Evolutionary conservation across 2,329 filamentous ascomycete species (phyloP).

Genomic region (Penicillium psychrosexuale): DNA sequence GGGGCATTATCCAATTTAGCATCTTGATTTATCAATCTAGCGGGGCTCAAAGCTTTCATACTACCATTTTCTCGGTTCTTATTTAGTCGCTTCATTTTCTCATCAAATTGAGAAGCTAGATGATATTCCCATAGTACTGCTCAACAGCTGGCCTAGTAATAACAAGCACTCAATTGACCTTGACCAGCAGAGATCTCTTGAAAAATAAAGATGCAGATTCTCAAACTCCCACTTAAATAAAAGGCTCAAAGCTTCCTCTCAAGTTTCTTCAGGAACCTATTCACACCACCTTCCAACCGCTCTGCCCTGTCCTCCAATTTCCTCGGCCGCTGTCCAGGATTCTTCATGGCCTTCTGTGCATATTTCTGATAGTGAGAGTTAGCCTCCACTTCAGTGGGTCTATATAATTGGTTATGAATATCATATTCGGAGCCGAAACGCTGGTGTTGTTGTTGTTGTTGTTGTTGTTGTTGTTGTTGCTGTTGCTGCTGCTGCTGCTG

Average conservation of each 20-base stretch:
- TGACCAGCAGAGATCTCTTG: not conserved
- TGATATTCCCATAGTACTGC: not conserved
- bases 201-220: not conserved
- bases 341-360: constrained; percentile 33
- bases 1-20: constrained; percentile 11
- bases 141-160: not conserved
- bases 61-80: not conserved
- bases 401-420: constrained; percentile 47
- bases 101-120: not conserved
- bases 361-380: constrained; percentile 36
- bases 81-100: not conserved
- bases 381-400: constrained; percentile 45
- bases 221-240: not conserved
- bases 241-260: constrained; percentile 39
- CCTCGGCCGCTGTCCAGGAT: constrained; percentile 32
- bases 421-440: constrained; percentile 37
- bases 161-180: not conserved
- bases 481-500: constrained; percentile 29
- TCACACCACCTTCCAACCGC: constrained; percentile 43
- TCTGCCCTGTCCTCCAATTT: constrained; percentile 39
- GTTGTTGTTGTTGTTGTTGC: constrained; percentile 25
- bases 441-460: constrained; percentile 25
- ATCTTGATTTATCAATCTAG: constrained; percentile 10
- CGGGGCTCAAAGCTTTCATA: constrained; percentile 1
- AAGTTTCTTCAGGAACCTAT: constrained; percentile 46